These are phyloP conservation scores for Terfezia boudieri DNA, from an alignment of 495 filamentous ascomycete species.

Conservation along the genomic window DNA sequence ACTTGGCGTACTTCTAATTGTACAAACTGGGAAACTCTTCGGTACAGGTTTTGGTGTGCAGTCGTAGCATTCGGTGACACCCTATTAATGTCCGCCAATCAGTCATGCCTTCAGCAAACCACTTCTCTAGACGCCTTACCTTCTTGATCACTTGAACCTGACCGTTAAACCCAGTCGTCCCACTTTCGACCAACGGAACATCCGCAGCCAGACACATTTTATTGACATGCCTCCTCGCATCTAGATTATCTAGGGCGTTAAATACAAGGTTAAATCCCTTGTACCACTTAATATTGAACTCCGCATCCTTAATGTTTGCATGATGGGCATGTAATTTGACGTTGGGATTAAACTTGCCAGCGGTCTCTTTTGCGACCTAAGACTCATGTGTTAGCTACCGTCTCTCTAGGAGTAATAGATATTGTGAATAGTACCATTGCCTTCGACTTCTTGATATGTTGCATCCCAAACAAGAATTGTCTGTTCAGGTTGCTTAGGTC, in stretches of 20 bases:
- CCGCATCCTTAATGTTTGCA: conserved; percentile 83
- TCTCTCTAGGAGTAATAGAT: too few relatives aligned
- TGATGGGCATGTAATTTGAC: conserved; percentile 79
- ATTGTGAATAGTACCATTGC: conserved; percentile 40
- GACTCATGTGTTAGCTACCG: background rate
- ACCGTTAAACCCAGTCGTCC: conserved; percentile 93
- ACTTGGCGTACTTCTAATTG: conserved; percentile 79
- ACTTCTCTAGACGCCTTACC: conserved; percentile 20
- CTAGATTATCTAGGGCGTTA: conserved; percentile 92
- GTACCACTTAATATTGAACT: conserved; percentile 86
- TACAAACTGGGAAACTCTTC: conserved; percentile 85
- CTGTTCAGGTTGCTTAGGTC: conserved; percentile 95
- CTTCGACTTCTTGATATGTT: conserved; percentile 96
- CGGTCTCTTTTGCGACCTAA: conserved; percentile 85
- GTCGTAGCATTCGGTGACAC: conserved; percentile 90
- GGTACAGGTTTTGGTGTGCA: conserved; percentile 73
- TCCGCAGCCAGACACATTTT: conserved; percentile 87
- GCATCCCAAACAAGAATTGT: conserved; percentile 89
- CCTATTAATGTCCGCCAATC: conserved; percentile 24
- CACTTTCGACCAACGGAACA: conserved; percentile 85
- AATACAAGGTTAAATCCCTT: conserved; percentile 64
- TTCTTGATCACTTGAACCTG: conserved; percentile 93
- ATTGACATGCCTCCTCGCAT: conserved; percentile 87
- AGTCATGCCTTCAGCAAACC: background rate
- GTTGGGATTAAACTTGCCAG: conserved; percentile 71